A percentile compares a stretch with the other conserved stretches of the same genome.
Conservation (phyloP, 1,284 basidiomycete species). For the Athelia sp. region DNA sequence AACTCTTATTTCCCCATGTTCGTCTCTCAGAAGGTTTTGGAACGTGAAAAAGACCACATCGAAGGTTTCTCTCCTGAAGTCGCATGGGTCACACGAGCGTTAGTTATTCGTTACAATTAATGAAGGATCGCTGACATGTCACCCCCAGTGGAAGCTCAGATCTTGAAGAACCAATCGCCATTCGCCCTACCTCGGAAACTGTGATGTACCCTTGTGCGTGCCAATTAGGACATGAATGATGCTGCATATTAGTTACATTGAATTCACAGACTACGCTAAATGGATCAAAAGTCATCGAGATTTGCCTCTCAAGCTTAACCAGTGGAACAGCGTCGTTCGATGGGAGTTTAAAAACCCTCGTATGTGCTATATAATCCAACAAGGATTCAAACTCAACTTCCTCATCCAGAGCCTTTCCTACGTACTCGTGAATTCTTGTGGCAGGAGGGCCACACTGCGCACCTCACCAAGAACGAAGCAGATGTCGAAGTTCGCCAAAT, state of each 20-base stretch:
- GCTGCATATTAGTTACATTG: neutral
- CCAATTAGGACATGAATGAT: neutral
- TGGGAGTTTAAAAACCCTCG: constrained; percentile 99
- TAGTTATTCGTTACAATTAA: constrained; percentile 27
- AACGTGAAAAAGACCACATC: constrained; percentile 98
- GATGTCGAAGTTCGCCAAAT: constrained; percentile 91
- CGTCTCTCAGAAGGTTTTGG: constrained; percentile 88
- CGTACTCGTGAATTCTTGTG: constrained; percentile 99
- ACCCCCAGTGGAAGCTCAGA: constrained; percentile 78
- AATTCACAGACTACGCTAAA: constrained; percentile 76
- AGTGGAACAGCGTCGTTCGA: constrained; percentile 98
- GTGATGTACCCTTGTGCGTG: constrained; percentile 93
- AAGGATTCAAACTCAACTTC: no score
- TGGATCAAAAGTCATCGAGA: constrained; percentile 99
- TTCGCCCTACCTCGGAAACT: constrained; percentile 97
- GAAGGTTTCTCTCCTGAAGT: constrained; percentile 99
- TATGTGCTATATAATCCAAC: no score
- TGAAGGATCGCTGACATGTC: constrained; percentile 1
- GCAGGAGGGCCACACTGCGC: constrained; percentile 99
- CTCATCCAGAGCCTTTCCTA: constrained; percentile 81
- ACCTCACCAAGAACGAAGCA: constrained; percentile 85
- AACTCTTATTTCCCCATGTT: constrained; percentile 99
- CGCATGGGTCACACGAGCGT: constrained; percentile 98
- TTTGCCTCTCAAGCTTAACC: constrained; percentile 94
- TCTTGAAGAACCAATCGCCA: constrained; percentile 95